Base-by-base conservation (phyloP, 306 rosid species). In the Bauhinia variegata region DNA sequence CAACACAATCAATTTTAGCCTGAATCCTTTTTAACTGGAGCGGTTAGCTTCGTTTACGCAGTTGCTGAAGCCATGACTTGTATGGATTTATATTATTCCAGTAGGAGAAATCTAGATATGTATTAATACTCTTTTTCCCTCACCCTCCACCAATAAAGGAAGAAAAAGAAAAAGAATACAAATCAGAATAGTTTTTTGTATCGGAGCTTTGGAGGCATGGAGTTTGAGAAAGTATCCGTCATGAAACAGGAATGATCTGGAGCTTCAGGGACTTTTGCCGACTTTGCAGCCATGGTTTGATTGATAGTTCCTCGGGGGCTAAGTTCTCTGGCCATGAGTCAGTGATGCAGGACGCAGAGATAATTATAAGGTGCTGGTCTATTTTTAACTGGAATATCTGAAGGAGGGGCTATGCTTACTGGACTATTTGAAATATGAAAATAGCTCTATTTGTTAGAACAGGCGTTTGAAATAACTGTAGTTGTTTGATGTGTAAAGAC, bases 1-100 rank as follows among this genome's bases (percentile, higher is more conserved):
- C 89, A 1, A 55, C 86, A 12, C 88, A 79, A 73, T 31, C 79
- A 39, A 13, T 11, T 28, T 2, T 77, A 44, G 77, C 78, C 67
- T 81, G 54, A 64, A 43, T 63, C 49, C 32, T 52, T 61, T 66
- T 37, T 41, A 57, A 49, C 18, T 12, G 28, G 43, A 34, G 47
- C 55, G 50, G 28, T 15, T 79, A 49, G 53, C 46, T 50, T 42
- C 69, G 51, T 31, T 16, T 38, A 36, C 12, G 55, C 43, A 30
- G 11, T 46, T 37, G 42, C 67, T 16, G 72, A 65, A 53, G 68
- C 60, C 71, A n/a, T 54, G 63, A 66, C 43, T 23, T 66, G 55
- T 55, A 79, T 30, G 50, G 59, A 52, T 28, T 30, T 66, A 41
- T 41, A 23, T 23, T 23, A 23, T 23, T 23, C 28, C 28, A 23